A percentile compares a stretch with the other conserved stretches of the same genome.
Evolutionary conservation across 2,329 filamentous ascomycete genomes (phyloP).

Genomic region (Penicillium sp.): DNA sequence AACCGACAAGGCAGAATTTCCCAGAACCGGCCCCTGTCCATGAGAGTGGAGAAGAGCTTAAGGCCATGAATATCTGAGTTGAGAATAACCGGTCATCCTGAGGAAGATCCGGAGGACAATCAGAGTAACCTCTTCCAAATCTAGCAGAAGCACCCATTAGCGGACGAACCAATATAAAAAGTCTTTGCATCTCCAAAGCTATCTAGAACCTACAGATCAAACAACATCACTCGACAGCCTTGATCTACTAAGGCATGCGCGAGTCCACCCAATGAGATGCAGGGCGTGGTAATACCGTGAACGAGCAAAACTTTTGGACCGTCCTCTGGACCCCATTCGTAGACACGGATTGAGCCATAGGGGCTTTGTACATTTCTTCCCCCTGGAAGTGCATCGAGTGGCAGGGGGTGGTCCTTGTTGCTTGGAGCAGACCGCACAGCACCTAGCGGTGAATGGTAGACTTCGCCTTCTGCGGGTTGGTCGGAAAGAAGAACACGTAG

Average conservation of each 20-base stretch:
- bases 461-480: constrained; percentile 14
- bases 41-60: constrained; percentile 70
- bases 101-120: constrained; percentile 67
- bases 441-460: constrained; percentile 44
- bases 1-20: constrained; percentile 75
- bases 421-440: constrained; percentile 41
- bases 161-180: neutral
- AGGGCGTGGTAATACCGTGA: constrained; percentile 82
- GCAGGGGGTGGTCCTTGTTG: constrained; percentile 62
- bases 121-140: constrained; percentile 75
- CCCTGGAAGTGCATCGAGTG: constrained; percentile 67
- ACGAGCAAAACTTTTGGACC: constrained; percentile 76
- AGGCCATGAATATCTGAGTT: constrained; percentile 71
- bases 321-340: constrained; percentile 77
- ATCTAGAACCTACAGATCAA: constrained; percentile 58
- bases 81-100: constrained; percentile 77
- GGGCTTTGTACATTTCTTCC: constrained; percentile 64
- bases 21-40: constrained; percentile 62
- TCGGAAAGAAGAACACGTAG: constrained; percentile 34
- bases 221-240: constrained; percentile 79
- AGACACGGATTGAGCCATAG: constrained; percentile 74
- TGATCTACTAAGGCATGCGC: constrained; percentile 67
- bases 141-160: constrained; percentile 26
- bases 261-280: constrained; percentile 69
- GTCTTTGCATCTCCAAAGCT: too few species aligned